phyloP scores from a whole-genome alignment of 768 basidiomycete species.

The Amanita rimosa region DNA sequence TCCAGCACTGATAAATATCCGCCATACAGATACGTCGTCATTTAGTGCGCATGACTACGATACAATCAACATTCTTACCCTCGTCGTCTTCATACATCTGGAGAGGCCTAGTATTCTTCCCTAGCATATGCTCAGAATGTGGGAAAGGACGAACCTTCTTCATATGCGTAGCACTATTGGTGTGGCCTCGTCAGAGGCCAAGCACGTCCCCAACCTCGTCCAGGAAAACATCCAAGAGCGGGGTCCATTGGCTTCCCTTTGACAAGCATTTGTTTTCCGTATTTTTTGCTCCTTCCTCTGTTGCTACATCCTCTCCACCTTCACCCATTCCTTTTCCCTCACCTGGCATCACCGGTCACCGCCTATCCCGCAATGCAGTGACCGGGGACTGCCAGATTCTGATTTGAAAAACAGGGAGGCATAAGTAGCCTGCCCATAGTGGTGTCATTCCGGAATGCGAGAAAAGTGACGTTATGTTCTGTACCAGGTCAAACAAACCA shows the following conservation, averaged over 20 bases:
- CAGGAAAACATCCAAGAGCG: slow-evolving; percentile 52
- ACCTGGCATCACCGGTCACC: too few relatives aligned
- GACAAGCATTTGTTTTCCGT: slow-evolving; percentile 33
- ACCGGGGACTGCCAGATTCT: too few relatives aligned
- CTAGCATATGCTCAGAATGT: slow-evolving; percentile 51
- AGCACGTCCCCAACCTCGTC: slow-evolving; percentile 15
- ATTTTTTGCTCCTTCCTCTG: slow-evolving; percentile 14
- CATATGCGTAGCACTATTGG: slow-evolving; percentile 24
- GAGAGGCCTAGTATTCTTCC: slow-evolving; percentile 30
- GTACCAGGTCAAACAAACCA: too few relatives aligned
- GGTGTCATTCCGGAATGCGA: too few relatives aligned
- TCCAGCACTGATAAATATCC: slow-evolving; percentile 65
- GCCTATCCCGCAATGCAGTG: too few relatives aligned
- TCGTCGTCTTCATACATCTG: slow-evolving; percentile 44
- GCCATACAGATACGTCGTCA: background rate
- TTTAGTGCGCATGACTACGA: background rate
- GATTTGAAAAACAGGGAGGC: too few relatives aligned
- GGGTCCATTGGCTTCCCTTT: slow-evolving; percentile 43
- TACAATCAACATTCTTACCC: slow-evolving; percentile 22
- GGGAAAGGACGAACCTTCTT: slow-evolving; percentile 44
- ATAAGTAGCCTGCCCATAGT: too few relatives aligned
- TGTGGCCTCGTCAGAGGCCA: slow-evolving; percentile 7
- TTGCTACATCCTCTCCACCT: slow-evolving; percentile 17
- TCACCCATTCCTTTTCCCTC: too few relatives aligned
- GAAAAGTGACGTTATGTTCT: too few relatives aligned